A percentile compares a stretch with the other conserved stretches of the same genome.
Evolutionary conservation across 1,139 yeast genomes (phyloP).

Genomic region (Scheffersomyces cryptocercus): DNA sequence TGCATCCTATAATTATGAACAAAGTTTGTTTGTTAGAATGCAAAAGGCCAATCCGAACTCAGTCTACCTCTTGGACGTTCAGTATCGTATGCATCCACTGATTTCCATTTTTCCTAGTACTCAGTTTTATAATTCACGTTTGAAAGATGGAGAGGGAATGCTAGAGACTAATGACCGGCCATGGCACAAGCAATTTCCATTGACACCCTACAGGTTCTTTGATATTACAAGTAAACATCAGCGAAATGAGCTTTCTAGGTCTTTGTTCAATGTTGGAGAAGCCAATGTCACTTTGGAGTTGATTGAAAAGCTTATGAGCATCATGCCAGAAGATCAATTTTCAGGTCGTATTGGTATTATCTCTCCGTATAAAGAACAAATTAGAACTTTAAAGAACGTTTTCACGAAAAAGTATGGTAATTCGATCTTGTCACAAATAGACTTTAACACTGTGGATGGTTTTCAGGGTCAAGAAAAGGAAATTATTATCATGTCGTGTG

Average conservation of each 20-base stretch:
- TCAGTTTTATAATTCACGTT: constrained; percentile 73
- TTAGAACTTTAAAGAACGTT: constrained; percentile 53
- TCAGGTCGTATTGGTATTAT: constrained; percentile 82
- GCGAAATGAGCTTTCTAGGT: constrained; percentile 61
- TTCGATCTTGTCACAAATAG: constrained; percentile 63
- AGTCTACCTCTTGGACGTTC: constrained; percentile 82
- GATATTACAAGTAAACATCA: constrained; percentile 68
- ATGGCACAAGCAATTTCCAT: constrained; percentile 65
- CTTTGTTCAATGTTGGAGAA: constrained; percentile 70
- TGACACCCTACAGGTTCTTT: constrained; percentile 80
- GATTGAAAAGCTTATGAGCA: constrained; percentile 53
- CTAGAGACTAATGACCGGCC: constrained; percentile 55
- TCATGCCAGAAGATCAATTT: constrained; percentile 56
- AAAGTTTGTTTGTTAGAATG: constrained; percentile 93
- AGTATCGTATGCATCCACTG: constrained; percentile 96
- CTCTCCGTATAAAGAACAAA: constrained; percentile 94
- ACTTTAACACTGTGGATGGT: constrained; percentile 95
- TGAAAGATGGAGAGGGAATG: constrained; percentile 79
- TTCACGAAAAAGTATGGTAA: constrained; percentile 66
- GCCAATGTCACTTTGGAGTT: constrained; percentile 73
- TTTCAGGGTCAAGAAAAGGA: constrained; percentile 98
- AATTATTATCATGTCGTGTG: constrained; percentile 90
- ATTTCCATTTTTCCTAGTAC: constrained; percentile 84
- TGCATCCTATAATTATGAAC: constrained; percentile 77
- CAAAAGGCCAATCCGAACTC: constrained; percentile 63